A percentile compares a stretch with the other conserved stretches of the same genome.
Conservation (phyloP, 306 rosid genomes). For the Rosa rugosa region DNA sequence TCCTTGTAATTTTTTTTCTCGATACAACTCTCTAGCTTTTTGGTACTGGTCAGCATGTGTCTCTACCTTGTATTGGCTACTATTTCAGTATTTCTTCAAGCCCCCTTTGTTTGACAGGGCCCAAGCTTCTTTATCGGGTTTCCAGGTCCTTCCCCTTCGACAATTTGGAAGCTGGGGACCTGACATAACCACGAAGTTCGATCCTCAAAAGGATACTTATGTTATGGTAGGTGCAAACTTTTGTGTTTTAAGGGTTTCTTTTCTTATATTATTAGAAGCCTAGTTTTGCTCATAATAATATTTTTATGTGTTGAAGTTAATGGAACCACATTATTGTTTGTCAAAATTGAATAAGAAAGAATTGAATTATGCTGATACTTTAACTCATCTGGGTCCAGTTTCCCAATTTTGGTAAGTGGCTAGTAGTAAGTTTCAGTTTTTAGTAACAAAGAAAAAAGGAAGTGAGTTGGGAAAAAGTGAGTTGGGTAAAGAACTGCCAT, state of each 20-base stretch:
- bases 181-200: slow-evolving; percentile 60
- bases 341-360: background rate
- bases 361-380: background rate
- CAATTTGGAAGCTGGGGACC: slow-evolving; percentile 97
- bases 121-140: slow-evolving; percentile 80
- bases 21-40: background rate
- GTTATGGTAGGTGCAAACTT: slow-evolving; percentile 58
- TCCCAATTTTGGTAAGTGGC: background rate
- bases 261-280: background rate
- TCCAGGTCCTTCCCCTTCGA: slow-evolving; percentile 78
- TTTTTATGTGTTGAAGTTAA: background rate
- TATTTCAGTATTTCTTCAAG: background rate
- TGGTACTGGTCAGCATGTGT: background rate
- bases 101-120: slow-evolving; percentile 48
- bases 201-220: slow-evolving; percentile 75
- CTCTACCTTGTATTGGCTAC: background rate
- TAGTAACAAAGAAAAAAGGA: background rate
- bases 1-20: background rate
- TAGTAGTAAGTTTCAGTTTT: background rate
- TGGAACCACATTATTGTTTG: background rate
- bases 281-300: background rate
- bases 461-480: background rate
- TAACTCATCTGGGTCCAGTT: background rate
- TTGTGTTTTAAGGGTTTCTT: background rate
- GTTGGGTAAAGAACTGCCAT: background rate